Percentiles rank a stretch among this genome's conserved stretches.
Conservation (phyloP, 345 rosid genomes). For the Camelina neglecta region DNA sequence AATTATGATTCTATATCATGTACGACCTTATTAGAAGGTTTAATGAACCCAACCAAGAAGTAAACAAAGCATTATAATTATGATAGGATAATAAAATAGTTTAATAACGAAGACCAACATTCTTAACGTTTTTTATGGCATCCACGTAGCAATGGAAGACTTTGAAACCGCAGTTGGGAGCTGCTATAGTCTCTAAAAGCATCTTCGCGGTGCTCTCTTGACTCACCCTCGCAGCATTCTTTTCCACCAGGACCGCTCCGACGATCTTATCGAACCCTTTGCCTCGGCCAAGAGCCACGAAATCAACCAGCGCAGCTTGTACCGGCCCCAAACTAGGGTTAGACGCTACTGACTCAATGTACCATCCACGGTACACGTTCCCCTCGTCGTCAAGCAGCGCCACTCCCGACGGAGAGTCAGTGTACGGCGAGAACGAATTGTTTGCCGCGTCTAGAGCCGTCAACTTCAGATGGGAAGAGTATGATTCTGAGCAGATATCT, state of each 20-base stretch:
- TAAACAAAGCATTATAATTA: too few species aligned
- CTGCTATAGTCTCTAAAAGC: conserved; percentile 68
- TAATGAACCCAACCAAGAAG: too few species aligned
- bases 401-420: conserved; percentile 80
- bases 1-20: too few species aligned
- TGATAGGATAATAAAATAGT: too few species aligned
- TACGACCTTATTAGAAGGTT: too few species aligned
- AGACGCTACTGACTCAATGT: conserved; percentile 80
- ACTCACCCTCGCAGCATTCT: conserved; percentile 5
- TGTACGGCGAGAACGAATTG: conserved; percentile 76
- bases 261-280: conserved; percentile 66
- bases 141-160: conserved; percentile 59
- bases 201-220: conserved; percentile 72
- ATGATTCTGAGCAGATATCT: not conserved
- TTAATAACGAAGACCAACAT: too few species aligned
- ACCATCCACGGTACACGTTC: conserved; percentile 68
- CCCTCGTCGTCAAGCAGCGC: conserved; percentile 70
- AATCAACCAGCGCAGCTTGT: conserved; percentile 88
- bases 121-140: too few species aligned
- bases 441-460: conserved; percentile 76
- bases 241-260: conserved; percentile 76
- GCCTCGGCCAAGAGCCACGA: conserved; percentile 54
- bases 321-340: conserved; percentile 89
- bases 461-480: conserved; percentile 8
- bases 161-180: conserved; percentile 50